Conservation (phyloP, 2,329 filamentous ascomycete genomes). For the Monilinia polystroma region DNA sequence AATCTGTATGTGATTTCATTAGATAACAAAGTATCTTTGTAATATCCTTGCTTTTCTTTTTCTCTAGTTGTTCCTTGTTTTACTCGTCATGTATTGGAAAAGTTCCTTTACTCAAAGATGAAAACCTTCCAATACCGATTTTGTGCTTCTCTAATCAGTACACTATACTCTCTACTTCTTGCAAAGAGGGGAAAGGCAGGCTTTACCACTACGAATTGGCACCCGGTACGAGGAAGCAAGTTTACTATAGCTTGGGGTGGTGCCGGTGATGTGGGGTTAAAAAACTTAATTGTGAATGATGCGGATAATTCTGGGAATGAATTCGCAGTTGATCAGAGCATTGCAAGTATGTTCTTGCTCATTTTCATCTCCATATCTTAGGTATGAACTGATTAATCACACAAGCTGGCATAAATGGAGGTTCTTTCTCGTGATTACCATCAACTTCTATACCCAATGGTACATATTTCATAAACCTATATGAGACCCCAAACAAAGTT, state of each 20-base stretch:
- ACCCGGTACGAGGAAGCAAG: not conserved
- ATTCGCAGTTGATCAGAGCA: not conserved
- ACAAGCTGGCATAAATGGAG: not conserved
- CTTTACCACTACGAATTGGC: slow-evolving; percentile 3
- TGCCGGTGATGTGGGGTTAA: not conserved
- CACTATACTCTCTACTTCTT: not conserved
- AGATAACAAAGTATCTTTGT: not conserved
- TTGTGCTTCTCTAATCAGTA: not conserved
- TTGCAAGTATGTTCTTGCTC: not conserved
- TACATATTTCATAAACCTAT: not conserved
- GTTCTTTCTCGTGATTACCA: not conserved
- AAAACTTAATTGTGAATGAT: not conserved
- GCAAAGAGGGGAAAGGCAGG: not conserved
- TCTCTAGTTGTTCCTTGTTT: not conserved
- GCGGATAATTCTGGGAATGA: slow-evolving; percentile 4
- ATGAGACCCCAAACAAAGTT: slow-evolving; percentile 3
- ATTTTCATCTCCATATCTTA: not conserved
- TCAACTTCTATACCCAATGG: slow-evolving; percentile 2
- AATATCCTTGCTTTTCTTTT: not conserved
- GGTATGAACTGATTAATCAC: not conserved
- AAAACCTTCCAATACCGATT: not conserved
- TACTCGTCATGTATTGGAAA: not conserved
- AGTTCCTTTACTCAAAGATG: not conserved
- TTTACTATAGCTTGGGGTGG: slow-evolving; percentile 11
- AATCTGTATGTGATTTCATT: not conserved